phyloP scores from a whole-genome alignment of 2,329 filamentous ascomycete genomes.

The Aspergillus ibericus region DNA sequence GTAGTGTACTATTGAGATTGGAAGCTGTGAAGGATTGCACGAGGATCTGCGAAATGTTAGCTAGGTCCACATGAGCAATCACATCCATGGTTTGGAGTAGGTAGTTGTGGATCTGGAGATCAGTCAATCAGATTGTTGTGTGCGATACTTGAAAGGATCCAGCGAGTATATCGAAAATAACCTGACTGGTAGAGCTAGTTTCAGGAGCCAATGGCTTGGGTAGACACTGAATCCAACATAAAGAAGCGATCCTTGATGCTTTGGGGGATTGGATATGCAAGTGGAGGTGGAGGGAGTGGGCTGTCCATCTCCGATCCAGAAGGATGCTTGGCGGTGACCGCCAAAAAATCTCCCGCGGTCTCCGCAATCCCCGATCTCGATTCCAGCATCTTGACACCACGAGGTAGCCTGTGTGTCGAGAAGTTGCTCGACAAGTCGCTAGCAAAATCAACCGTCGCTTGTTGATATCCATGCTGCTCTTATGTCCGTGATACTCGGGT shows the following conservation, averaged over 20 bases:
- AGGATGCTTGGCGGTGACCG: background rate
- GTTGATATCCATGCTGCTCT: constrained; percentile 18
- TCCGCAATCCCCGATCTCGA: background rate
- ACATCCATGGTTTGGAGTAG: background rate
- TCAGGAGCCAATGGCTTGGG: no score
- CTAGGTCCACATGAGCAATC: background rate
- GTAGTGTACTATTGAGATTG: background rate
- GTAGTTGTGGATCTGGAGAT: background rate
- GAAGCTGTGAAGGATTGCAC: background rate
- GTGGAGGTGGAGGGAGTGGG: background rate
- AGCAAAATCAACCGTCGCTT: background rate
- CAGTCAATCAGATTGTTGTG: background rate
- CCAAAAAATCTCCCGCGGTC: background rate
- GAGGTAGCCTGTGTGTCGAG: background rate
- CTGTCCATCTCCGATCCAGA: constrained; percentile 12
- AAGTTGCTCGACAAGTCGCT: background rate
- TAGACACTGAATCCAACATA: no score
- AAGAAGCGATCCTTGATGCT: background rate
- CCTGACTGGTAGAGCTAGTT: background rate
- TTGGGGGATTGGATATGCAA: background rate
- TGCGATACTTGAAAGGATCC: background rate
- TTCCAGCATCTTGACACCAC: background rate
- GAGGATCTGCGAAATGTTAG: no score
- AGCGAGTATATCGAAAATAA: background rate
- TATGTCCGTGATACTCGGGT: constrained; percentile 24